Evolutionary conservation across 208 protist genomes (phyloP).

Genomic region (Trypanosoma theileri): DNA sequence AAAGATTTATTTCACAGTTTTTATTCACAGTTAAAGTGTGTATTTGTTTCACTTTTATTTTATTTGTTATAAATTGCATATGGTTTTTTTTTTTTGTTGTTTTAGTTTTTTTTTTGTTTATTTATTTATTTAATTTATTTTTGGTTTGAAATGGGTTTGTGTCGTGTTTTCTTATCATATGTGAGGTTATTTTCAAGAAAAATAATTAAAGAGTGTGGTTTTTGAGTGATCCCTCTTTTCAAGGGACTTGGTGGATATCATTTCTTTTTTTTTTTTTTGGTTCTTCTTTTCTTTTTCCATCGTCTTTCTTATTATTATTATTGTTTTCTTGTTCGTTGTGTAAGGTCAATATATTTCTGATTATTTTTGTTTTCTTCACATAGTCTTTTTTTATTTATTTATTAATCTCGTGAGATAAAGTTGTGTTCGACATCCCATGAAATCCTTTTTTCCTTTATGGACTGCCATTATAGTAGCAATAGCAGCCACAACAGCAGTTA

Average conservation of each 20-base stretch:
- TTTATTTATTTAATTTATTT: slow-evolving; percentile 18
- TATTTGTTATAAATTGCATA: slow-evolving; percentile 14
- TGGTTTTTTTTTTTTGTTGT: slow-evolving; percentile 17
- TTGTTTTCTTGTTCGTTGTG: not conserved
- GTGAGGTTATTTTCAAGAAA: too few species aligned
- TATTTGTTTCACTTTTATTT: not conserved
- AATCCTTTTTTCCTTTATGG: too few species aligned
- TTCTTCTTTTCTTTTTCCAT: not conserved
- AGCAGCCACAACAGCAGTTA: too few species aligned
- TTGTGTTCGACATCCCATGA: too few species aligned
- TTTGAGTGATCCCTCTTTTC: not conserved
- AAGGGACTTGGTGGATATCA: too few species aligned
- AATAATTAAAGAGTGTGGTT: not conserved
- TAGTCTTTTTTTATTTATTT: too few species aligned
- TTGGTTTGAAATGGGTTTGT: not conserved
- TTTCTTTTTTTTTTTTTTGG: too few species aligned
- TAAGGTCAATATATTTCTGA: not conserved
- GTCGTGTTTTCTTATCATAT: slow-evolving; percentile 8
- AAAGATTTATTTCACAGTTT: slow-evolving; percentile 5
- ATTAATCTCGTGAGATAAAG: too few species aligned
- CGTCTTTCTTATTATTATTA: not conserved
- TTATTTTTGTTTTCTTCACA: too few species aligned
- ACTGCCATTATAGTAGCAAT: too few species aligned
- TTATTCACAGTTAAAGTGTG: not conserved
- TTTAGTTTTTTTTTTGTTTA: slow-evolving; percentile 20